Base-by-base conservation (phyloP, 1,139 yeast species). In the Suhomyces taliae region DNA sequence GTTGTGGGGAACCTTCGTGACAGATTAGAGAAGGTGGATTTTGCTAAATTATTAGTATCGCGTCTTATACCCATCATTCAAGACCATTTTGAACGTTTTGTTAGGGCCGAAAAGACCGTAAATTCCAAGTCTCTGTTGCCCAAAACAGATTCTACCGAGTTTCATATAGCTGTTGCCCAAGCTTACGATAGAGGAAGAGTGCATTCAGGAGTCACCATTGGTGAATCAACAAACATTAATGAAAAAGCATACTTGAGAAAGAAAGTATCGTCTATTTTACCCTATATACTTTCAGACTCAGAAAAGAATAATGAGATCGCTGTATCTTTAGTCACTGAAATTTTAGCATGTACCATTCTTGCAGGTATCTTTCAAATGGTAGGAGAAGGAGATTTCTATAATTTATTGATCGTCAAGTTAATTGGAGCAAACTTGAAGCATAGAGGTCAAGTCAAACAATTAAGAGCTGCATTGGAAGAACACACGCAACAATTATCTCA, bases 321-420 rank as follows among this genome's bases (percentile, higher is more conserved):
- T 0, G 50, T 58, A 0, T 62, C 77, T 0, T 66, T 91, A 14
- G 61, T 85, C 0, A 72, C 84, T 15, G 97, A 91, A 57, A 72
- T 91, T 7, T 50, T 89, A 4, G 67, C 90, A 0, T 73, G 79
- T 45, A 73, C 79, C 0, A 59, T 74, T 1, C 49, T 74, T 14
- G 72, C 83, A 34, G 77, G 80, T 43, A 61, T 85, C 0, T 59
- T 87, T 27, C 65, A 70, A 24, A 77, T 85, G 70, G 57, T 87
- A 1, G 70, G 86, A 0, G 93, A 87, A 48, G 81, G 93, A 1
- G 96, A 90, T 60, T 87, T 83, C 52, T 86, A 86, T 79, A 91
- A 90, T 60, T 76, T 81, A 46, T 60, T 76, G 44, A 75, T 90
- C 15, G 83, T 84, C 7, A 78, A 79, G 45, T 63, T 79, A 4